Evolutionary conservation across 176 grass and related monocot species (phyloP), one percentile per base, ranked within the genome.

Genomic region (Eleusine coracana): DNA sequence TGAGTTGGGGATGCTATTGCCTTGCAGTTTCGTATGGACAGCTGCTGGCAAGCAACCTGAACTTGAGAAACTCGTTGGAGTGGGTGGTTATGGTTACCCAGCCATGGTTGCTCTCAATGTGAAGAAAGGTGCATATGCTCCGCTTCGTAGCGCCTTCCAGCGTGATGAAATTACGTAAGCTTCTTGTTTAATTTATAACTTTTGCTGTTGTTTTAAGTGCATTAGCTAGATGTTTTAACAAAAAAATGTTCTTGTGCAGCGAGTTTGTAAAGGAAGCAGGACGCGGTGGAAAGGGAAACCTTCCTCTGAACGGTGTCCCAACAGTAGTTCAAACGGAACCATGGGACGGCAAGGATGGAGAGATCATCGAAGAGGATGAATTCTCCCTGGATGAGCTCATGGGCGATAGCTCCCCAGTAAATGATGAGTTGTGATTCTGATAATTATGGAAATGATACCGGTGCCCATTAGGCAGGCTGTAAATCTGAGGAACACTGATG

Each of bases 311-410:
- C 0, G 91, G 71, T 28, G 50, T 75, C 70, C 91, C 93, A 0
- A 84, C 87, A 29, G 56, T 96, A 7, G 78, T 93, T 68, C 15
- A 87, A 87, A 84, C 86, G 0, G 97, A 96, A 67, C 97, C 93
- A 82, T 99, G 97, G 97, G 97, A 99, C 44, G 97, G 97, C 66
- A 96, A 99, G 52, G 93, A 99, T 62, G 97, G 89, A 49, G 93
- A 89, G 75, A 67, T 96, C 61, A 82, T 99, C 21, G 93, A 96
- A 80, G 97, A 99, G 82, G 97, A 99, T 44, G 97, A 99, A 59
- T 99, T 99, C 73, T 99, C 97, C 6, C 97, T 99, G 1, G 93
- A 96, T 16, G 97, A 99, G 40, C 91, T 99, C 70, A 92, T 96
- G 97, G 83, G 80, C 27, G 97, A 93, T 68, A 80, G 68, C 67